A percentile compares a stretch with the other conserved stretches of the same genome.
phyloP scores from a whole-genome alignment of 495 filamentous ascomycete genomes.

The Penicillium angulare region DNA sequence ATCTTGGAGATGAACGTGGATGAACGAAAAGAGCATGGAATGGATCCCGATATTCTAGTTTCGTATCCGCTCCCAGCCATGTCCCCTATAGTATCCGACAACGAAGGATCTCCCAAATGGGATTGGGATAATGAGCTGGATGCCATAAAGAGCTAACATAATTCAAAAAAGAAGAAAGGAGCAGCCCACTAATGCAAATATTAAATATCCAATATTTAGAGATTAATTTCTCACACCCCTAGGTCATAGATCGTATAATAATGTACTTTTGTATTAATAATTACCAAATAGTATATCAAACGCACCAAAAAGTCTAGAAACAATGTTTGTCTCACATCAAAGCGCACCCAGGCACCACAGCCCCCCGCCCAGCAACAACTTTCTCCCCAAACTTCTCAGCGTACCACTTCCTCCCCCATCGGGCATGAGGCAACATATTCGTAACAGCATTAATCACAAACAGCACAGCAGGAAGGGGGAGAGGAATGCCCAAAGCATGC shows the following conservation, averaged over 20 bases:
- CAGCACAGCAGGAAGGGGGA: constrained; percentile 64
- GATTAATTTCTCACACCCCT: too few relatives aligned
- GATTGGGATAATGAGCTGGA: constrained; percentile 18
- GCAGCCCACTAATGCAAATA: not conserved
- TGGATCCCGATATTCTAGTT: constrained; percentile 16
- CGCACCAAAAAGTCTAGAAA: too few relatives aligned
- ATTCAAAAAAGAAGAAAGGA: not conserved
- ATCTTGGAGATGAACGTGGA: not conserved
- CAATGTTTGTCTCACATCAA: constrained; percentile 38
- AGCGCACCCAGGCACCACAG: constrained; percentile 73
- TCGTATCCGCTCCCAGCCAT: constrained; percentile 11
- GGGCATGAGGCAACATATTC: constrained; percentile 86
- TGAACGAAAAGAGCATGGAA: not conserved
- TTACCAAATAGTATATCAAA: too few relatives aligned
- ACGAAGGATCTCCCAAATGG: constrained; percentile 14
- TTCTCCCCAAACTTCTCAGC: constrained; percentile 79
- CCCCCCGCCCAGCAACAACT: constrained; percentile 69
- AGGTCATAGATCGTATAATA: too few relatives aligned
- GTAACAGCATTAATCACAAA: constrained; percentile 86
- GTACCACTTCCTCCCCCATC: constrained; percentile 86
- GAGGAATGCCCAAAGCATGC: constrained; percentile 22
- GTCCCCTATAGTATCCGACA: constrained; percentile 14
- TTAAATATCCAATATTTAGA: too few relatives aligned
- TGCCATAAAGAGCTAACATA: not conserved
- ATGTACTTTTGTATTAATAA: too few relatives aligned